A percentile compares a stretch with the other conserved stretches of the same genome.
These are phyloP conservation scores for Tricholoma bakamatsutake DNA, from an alignment of 768 basidiomycete species.

Conservation along the genomic window DNA sequence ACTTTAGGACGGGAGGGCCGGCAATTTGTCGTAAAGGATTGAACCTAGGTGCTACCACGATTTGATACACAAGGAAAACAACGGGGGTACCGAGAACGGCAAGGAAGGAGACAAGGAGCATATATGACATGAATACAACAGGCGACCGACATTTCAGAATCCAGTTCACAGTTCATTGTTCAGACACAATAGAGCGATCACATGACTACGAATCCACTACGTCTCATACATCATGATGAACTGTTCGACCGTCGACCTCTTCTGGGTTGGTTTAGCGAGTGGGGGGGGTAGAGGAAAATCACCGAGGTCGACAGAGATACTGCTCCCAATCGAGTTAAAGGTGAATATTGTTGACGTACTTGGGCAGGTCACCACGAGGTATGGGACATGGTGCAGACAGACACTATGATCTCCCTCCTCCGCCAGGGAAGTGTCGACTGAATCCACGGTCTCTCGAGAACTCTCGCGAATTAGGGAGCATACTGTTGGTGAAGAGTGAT, in stretches of 20 bases:
- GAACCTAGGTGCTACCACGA: slow-evolving; percentile 27
- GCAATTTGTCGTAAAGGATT: slow-evolving; percentile 51
- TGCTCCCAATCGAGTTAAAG: slow-evolving; percentile 29
- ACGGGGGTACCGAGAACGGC: slow-evolving; percentile 3
- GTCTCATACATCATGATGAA: no score
- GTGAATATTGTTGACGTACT: slow-evolving; percentile 27
- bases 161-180: background rate
- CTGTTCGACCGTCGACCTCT: no score
- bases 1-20: slow-evolving; percentile 49
- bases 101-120: slow-evolving; percentile 7
- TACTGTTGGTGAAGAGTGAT: background rate
- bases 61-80: slow-evolving; percentile 23
- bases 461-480: slow-evolving; percentile 8
- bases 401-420: slow-evolving; percentile 6
- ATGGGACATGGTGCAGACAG: slow-evolving; percentile 13
- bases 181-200: background rate
- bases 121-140: slow-evolving; percentile 7
- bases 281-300: slow-evolving; percentile 40
- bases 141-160: background rate
- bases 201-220: background rate
- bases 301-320: slow-evolving; percentile 28
- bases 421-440: slow-evolving; percentile 4
- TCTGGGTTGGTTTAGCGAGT: no score
- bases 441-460: slow-evolving; percentile 6
- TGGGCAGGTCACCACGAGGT: slow-evolving; percentile 29